These are phyloP conservation scores for Asterella californica DNA, from an alignment of 225 moss, liverwort and hornwort species.

Conservation along the genomic window DNA sequence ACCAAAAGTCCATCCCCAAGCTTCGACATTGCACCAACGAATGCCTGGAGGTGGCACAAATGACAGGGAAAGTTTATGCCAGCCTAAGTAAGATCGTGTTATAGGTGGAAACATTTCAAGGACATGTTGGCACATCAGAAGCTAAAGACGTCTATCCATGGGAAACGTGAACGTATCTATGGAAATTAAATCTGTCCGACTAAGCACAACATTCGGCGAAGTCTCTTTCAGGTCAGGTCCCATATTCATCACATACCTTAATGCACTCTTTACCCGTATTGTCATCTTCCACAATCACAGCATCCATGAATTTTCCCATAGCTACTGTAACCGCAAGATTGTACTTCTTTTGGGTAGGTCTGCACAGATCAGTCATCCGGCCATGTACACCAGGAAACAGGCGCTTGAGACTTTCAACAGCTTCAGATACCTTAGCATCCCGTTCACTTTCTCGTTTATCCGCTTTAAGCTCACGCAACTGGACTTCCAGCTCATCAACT, in stretches of 20 bases:
- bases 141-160: not conserved
- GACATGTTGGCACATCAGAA: too few species aligned
- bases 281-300: constrained; percentile 97
- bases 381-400: constrained; percentile 98
- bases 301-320: constrained; percentile 99
- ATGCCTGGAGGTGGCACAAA: too few species aligned
- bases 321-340: constrained; percentile 97
- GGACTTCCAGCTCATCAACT: constrained; percentile 82
- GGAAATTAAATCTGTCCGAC: not conserved
- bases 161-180: not conserved
- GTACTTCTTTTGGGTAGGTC: constrained; percentile 96
- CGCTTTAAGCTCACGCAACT: constrained; percentile 92
- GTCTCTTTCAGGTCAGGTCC: not conserved
- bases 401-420: constrained; percentile 90
- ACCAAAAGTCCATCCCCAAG: not conserved
- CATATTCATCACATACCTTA: constrained; percentile 49
- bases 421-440: constrained; percentile 87
- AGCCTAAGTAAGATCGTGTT: too few species aligned
- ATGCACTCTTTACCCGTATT: constrained; percentile 95
- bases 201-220: not conserved
- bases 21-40: too few species aligned
- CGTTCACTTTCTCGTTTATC: constrained; percentile 96
- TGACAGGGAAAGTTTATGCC: too few species aligned
- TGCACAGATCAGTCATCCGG: constrained; percentile 99
- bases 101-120: too few species aligned